Evolutionary conservation across 2,329 filamentous ascomycete genomes (phyloP).

Genomic region (Colletotrichum australisinense): DNA sequence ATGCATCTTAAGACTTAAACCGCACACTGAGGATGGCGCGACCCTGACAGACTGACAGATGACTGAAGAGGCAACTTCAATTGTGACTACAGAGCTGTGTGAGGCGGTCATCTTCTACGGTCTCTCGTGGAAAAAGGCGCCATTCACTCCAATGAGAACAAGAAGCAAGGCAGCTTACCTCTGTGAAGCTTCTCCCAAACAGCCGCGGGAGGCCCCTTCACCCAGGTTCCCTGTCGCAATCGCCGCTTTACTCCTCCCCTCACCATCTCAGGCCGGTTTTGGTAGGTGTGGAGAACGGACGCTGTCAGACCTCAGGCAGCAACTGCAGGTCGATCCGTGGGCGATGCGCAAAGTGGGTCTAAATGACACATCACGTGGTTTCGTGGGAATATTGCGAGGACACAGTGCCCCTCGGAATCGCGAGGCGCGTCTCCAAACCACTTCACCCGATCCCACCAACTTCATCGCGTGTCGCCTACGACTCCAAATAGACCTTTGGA

Average conservation of each 20-base stretch:
- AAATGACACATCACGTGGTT: constrained; percentile 52
- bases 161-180: background rate
- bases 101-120: background rate
- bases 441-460: constrained; percentile 50
- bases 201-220: background rate
- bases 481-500: constrained; percentile 43
- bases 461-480: constrained; percentile 30
- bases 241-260: constrained; percentile 18
- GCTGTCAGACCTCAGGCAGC: constrained; percentile 29
- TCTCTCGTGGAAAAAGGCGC: background rate
- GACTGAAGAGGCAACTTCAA: background rate
- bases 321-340: background rate
- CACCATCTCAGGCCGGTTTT: background rate
- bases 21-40: background rate
- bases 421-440: constrained; percentile 56
- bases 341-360: background rate
- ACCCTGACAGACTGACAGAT: background rate
- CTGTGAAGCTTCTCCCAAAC: constrained; percentile 1
- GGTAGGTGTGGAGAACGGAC: constrained; percentile 3
- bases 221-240: background rate
- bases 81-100: background rate
- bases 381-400: constrained; percentile 54
- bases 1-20: background rate
- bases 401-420: constrained; percentile 41
- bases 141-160: background rate